Base-by-base conservation (phyloP, 768 basidiomycete species). In the Auricularia sp. region DNA sequence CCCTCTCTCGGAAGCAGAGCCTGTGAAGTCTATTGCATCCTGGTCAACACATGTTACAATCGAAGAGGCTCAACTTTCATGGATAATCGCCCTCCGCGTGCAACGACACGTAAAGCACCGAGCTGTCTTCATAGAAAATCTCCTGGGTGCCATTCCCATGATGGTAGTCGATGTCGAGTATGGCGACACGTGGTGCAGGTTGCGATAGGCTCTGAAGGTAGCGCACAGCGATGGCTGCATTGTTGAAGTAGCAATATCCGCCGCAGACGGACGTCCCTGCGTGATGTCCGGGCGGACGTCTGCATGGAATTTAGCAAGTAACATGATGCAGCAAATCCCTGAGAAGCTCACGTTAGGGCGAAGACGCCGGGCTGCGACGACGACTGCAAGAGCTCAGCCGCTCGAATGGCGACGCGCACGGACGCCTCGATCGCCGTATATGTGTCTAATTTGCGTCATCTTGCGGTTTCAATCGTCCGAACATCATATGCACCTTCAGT, bases 101-200 rank as follows among this genome's bases (percentile, higher is more conserved):
- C 33, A 76, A 64, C 8, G 72, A 75, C 16, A 72, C 70, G 35
- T 77, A 77, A 8, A 74, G 65, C 3, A 77, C 75, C 3, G 65
- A 64, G 1, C 70, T 65, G 61, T 76, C 75, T 3, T 68, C 64
- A 64, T 73, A 76, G 63, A 76, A 75, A 35, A 73, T 71, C 64
- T 71, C 69, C 66, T 71, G 75, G 44, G 67, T 71, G n/a, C 73
- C 76, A 51, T 77, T 77, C 6, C 77, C 76, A 62, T 76, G 76
- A 45, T 77, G 76, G 64, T 75, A 77, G 62, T 77, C 76, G 39
- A 77, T 69, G 65, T 77, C 75, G 36, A 76, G 70, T 39, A 77
- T 73, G 7, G 75, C 75, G 3, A 72, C 66, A 14, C 64, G n/a
- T 5, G 51, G 16, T 56, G 35, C 13, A 44, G 33, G 21, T 21